These are phyloP conservation scores for Lanzia echinophila DNA, from an alignment of 2,329 filamentous ascomycete genomes.

Conservation along the genomic window DNA sequence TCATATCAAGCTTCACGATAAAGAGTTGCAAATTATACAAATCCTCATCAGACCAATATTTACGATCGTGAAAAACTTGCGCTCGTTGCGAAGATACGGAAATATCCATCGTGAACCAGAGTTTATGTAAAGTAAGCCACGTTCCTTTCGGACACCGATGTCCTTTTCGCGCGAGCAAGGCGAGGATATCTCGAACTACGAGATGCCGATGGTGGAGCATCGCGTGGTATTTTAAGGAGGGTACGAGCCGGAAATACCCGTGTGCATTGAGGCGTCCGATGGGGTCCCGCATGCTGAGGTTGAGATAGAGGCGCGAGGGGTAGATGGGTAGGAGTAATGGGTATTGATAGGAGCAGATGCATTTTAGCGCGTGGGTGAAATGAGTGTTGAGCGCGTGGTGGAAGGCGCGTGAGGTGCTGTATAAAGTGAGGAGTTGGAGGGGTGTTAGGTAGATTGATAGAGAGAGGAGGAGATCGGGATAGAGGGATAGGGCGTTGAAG, in stretches of 20 bases:
- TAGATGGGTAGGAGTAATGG: slow-evolving; percentile 52
- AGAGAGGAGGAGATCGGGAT: not conserved
- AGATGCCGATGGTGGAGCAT: slow-evolving; percentile 57
- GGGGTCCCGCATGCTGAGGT: slow-evolving; percentile 55
- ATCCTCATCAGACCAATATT: slow-evolving; percentile 52
- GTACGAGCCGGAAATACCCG: slow-evolving; percentile 44
- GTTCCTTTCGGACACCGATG: slow-evolving; percentile 47
- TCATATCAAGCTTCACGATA: slow-evolving; percentile 65
- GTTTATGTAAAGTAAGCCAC: slow-evolving; percentile 48
- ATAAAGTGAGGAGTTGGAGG: not conserved
- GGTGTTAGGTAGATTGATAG: not conserved
- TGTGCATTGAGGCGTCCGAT: slow-evolving; percentile 34
- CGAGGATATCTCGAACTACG: slow-evolving; percentile 55
- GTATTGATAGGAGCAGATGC: slow-evolving; percentile 47
- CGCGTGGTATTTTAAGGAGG: slow-evolving; percentile 59
- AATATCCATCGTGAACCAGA: slow-evolving; percentile 70
- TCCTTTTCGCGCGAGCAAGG: slow-evolving; percentile 50
- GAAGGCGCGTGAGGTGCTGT: not conserved
- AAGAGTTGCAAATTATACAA: slow-evolving; percentile 58
- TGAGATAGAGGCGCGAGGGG: slow-evolving; percentile 51
- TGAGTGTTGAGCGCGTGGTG: not conserved
- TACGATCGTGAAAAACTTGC: slow-evolving; percentile 44
- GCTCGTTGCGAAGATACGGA: slow-evolving; percentile 49
- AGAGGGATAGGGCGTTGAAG: not conserved
- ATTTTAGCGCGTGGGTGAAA: slow-evolving; percentile 43